phyloP scores from a whole-genome alignment of 2,329 filamentous ascomycete genomes.

The Dactylellina parvicollis region DNA sequence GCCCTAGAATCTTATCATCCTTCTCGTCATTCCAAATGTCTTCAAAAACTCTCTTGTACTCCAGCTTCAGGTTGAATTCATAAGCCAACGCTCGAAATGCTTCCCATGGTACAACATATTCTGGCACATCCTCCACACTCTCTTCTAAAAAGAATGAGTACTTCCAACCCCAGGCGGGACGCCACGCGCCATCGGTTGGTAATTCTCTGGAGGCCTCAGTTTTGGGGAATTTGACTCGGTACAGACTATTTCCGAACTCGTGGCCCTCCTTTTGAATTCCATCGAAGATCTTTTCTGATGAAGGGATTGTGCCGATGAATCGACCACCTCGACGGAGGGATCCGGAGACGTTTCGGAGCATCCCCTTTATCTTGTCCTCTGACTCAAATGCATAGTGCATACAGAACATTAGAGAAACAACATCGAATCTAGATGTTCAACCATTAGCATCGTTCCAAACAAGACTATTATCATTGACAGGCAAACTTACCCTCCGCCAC shows the following conservation, averaged over 20 bases:
- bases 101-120: conserved; percentile 98
- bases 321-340: conserved; percentile 91
- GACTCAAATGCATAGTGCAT: conserved; percentile 99
- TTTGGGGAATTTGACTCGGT: conserved; percentile 84
- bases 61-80: conserved; percentile 93
- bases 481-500: conserved; percentile 54
- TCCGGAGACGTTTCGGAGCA: conserved; percentile 92
- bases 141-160: conserved; percentile 97
- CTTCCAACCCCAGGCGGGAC: conserved; percentile 95
- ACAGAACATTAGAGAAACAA: conserved; percentile 99
- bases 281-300: conserved; percentile 86
- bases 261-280: conserved; percentile 72
- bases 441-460: conserved; percentile 13
- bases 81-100: conserved; percentile 94
- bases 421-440: conserved; percentile 74
- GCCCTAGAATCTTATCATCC: conserved; percentile 80
- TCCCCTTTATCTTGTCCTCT: conserved; percentile 86
- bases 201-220: conserved; percentile 67
- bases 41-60: conserved; percentile 89
- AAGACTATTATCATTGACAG: background rate
- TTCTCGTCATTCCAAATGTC: conserved; percentile 95
- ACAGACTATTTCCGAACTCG: conserved; percentile 93
- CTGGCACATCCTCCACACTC: conserved; percentile 93
- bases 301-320: conserved; percentile 96
- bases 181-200: conserved; percentile 86